phyloP scores from a whole-genome alignment of 352 stramenopile species.

The Phytophthora tentaculata region DNA sequence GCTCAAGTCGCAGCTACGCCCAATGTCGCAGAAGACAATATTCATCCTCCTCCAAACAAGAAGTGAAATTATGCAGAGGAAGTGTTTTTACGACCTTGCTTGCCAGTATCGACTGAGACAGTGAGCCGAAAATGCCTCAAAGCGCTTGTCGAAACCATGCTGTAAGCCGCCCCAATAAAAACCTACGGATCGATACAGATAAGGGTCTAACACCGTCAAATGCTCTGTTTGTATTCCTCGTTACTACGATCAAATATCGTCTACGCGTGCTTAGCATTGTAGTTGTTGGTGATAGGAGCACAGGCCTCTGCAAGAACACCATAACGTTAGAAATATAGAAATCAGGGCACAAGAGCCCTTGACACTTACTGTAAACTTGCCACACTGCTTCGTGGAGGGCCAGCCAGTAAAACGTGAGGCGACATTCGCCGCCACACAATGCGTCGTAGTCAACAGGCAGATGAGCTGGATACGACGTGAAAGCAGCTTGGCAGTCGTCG shows the following conservation, averaged over 20 bases:
- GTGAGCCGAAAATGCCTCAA: neutral
- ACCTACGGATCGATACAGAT: neutral
- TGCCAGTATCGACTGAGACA: neutral
- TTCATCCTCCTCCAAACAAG: too few species aligned
- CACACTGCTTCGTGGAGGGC: conserved; percentile 46
- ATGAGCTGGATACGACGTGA: conserved; percentile 39
- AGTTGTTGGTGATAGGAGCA: conserved; percentile 8
- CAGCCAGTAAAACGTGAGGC: conserved; percentile 59
- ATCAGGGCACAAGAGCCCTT: neutral
- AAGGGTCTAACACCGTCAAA: neutral
- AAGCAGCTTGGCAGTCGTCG: conserved; percentile 48
- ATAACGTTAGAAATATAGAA: conserved; percentile 3
- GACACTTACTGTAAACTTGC: conserved; percentile 48
- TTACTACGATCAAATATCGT: neutral
- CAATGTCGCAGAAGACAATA: too few species aligned
- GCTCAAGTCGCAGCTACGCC: too few species aligned
- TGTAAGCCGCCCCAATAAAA: neutral
- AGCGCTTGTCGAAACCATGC: too few species aligned
- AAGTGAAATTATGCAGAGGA: neutral
- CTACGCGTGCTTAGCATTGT: neutral
- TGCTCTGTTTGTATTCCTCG: neutral
- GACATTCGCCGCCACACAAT: conserved; percentile 48
- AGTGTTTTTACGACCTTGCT: neutral
- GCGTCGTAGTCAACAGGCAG: conserved; percentile 39
- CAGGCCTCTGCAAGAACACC: conserved; percentile 18